Conservation (phyloP, 257 asterid genomes). For the Misopates orontium region DNA sequence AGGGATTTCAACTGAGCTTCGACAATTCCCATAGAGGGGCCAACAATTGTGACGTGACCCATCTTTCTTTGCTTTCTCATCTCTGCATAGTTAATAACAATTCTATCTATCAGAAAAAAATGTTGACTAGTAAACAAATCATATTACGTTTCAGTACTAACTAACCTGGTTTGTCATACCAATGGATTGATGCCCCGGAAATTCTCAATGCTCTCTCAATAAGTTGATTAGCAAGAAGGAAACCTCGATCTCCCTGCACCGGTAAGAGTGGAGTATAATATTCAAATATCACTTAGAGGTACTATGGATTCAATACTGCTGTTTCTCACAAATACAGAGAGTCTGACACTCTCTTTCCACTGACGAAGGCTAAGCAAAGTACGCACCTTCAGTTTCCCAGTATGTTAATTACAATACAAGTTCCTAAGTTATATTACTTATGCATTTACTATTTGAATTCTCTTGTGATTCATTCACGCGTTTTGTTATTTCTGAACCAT, state of each 20-base stretch:
- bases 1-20: conserved; percentile 64
- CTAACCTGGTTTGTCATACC: conserved; percentile 99
- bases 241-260: conserved; percentile 81
- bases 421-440: background rate
- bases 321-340: background rate
- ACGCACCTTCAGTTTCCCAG: conserved; percentile 1
- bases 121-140: conserved; percentile 8
- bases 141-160: conserved; percentile 13
- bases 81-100: conserved; percentile 41
- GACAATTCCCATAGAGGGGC: conserved; percentile 78
- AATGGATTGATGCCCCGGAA: conserved; percentile 89
- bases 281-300: background rate
- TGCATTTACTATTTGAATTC: background rate
- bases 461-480: conserved; percentile 12
- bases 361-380: conserved; percentile 1
- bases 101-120: conserved; percentile 1
- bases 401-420: background rate
- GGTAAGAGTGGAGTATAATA: conserved; percentile 23
- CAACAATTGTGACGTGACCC: conserved; percentile 93
- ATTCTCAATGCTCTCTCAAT: conserved; percentile 69
- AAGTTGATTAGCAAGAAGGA: conserved; percentile 65
- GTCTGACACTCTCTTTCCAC: background rate
- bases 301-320: background rate
- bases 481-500: background rate
- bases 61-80: conserved; percentile 96